Conservation (phyloP, 108 stramenopile species). For the Seminavis robusta region DNA sequence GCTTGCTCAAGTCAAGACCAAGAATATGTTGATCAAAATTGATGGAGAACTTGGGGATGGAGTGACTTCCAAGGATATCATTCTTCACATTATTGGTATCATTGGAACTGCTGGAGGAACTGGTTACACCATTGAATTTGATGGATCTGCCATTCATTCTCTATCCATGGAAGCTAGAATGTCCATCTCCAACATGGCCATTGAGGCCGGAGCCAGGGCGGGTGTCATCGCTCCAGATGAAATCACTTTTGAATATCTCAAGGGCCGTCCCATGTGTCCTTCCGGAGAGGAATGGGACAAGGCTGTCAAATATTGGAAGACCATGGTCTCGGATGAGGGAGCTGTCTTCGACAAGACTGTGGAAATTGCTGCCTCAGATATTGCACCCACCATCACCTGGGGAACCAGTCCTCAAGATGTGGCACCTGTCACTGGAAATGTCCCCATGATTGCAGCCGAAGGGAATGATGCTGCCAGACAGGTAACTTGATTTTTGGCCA, state of each 20-base stretch:
- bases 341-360: constrained; percentile 85
- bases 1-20: constrained; percentile 85
- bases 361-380: constrained; percentile 83
- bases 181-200: constrained; percentile 95
- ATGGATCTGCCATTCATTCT: constrained; percentile 73
- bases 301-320: constrained; percentile 88
- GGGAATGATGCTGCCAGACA: constrained; percentile 56
- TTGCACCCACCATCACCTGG: constrained; percentile 94
- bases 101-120: constrained; percentile 97
- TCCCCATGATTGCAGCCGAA: constrained; percentile 74
- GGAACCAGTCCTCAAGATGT: constrained; percentile 93
- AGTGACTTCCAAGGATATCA: constrained; percentile 93
- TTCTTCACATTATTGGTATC: constrained; percentile 86
- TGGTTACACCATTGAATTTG: constrained; percentile 94
- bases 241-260: constrained; percentile 86
- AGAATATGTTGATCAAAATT: constrained; percentile 89
- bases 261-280: constrained; percentile 92
- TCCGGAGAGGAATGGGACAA: constrained; percentile 83
- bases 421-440: constrained; percentile 73
- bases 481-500: constrained; percentile 14
- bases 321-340: constrained; percentile 72
- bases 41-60: constrained; percentile 75
- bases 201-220: constrained; percentile 93
- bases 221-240: constrained; percentile 93
- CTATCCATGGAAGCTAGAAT: constrained; percentile 91